A percentile compares a stretch with the other conserved stretches of the same genome.
Evolutionary conservation across 345 rosid species (phyloP).

Genomic region (Syzygium aromaticum): DNA sequence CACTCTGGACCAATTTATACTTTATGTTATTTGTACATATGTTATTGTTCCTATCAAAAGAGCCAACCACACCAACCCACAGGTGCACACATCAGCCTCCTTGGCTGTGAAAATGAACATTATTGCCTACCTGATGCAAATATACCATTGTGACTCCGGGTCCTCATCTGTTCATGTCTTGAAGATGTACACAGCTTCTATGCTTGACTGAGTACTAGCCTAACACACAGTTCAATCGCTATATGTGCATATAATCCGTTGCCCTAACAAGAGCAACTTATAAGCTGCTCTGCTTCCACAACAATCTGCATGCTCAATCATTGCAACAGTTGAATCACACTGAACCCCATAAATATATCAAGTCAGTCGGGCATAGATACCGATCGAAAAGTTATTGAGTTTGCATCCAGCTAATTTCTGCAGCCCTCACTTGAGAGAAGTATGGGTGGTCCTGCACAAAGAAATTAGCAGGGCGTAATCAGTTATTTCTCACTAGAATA

Average conservation of each 20-base stretch:
- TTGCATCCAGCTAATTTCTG: slow-evolving; percentile 84
- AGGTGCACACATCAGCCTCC: not conserved
- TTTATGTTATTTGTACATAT: not conserved
- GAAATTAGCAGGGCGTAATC: not conserved
- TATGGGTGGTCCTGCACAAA: slow-evolving; percentile 61
- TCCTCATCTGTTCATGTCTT: not conserved
- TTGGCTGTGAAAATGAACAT: not conserved
- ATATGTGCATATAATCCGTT: not conserved
- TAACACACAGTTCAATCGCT: not conserved
- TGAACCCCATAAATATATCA: not conserved
- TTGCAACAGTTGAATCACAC: not conserved
- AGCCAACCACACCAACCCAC: not conserved
- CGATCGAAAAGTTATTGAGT: slow-evolving; percentile 17
- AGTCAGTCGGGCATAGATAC: not conserved
- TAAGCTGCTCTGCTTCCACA: not conserved
- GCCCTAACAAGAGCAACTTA: not conserved
- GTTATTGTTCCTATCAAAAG: not conserved
- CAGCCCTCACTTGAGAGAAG: slow-evolving; percentile 90
- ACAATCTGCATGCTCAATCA: not conserved
- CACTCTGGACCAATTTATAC: not conserved
- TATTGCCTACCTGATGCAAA: not conserved
- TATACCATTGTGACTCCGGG: not conserved
- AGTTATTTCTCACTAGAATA: not conserved
- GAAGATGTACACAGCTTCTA: not conserved
- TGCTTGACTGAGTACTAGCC: not conserved